Evolutionary conservation across 495 filamentous ascomycete species (phyloP).

Genomic region (Tetracladium marchalianum): DNA sequence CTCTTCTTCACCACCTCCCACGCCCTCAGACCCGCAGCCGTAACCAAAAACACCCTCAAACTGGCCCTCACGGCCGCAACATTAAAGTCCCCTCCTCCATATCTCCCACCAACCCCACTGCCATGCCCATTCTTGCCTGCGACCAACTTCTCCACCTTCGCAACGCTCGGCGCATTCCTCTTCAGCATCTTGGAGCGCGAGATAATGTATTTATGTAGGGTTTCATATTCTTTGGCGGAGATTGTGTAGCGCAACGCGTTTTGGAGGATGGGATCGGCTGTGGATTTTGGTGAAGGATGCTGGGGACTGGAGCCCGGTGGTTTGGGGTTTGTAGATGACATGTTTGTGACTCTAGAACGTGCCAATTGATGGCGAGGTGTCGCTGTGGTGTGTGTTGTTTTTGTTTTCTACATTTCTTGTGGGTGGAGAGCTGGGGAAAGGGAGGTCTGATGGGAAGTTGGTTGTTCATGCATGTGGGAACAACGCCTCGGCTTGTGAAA

Average conservation of each 20-base stretch:
- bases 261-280: constrained; percentile 53
- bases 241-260: constrained; percentile 77
- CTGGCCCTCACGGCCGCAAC: constrained; percentile 67
- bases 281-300: constrained; percentile 23
- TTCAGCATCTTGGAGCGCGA: constrained; percentile 54
- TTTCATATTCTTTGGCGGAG: constrained; percentile 74
- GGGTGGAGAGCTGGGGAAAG: no score
- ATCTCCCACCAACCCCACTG: constrained; percentile 6
- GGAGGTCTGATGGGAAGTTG: no score
- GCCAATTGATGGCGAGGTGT: no score
- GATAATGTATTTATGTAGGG: constrained; percentile 67
- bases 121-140: constrained; percentile 4
- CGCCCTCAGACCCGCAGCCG: constrained; percentile 58
- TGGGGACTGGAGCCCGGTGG: no score
- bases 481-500: no score
- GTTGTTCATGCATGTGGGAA: no score
- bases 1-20: constrained; percentile 48
- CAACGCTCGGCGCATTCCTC: constrained; percentile 47
- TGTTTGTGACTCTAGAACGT: no score
- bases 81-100: constrained; percentile 59
- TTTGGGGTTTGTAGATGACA: no score
- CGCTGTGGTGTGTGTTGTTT: no score
- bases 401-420: no score
- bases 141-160: constrained; percentile 36
- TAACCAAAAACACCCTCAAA: constrained; percentile 64